Evolutionary conservation across 2,329 filamentous ascomycete genomes (phyloP).

Genomic region (Ophiobolus disseminans): DNA sequence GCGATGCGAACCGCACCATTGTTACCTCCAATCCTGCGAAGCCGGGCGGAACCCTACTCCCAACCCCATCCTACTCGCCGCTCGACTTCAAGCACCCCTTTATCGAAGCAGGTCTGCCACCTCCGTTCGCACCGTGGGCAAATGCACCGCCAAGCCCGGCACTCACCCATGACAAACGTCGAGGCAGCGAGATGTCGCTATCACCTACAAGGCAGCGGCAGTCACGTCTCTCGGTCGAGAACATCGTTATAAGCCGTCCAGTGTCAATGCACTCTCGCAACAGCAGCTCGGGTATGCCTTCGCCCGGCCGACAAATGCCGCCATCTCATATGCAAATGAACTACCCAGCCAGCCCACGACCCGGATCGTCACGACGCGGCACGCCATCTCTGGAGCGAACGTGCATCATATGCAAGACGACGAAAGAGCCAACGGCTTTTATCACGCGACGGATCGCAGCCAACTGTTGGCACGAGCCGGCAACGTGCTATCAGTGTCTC

Average conservation of each 20-base stretch:
- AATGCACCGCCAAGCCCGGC: constrained; percentile 28
- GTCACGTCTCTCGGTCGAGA: constrained; percentile 15
- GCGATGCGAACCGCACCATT: constrained; percentile 9
- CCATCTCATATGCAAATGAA: constrained; percentile 7
- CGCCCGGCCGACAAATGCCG: constrained; percentile 17
- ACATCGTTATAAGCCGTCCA: constrained; percentile 19
- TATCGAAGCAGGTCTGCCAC: constrained; percentile 22
- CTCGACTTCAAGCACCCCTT: constrained; percentile 17
- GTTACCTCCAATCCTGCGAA: constrained; percentile 11
- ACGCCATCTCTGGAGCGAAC: constrained; percentile 28
- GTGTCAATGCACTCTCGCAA: constrained; percentile 22
- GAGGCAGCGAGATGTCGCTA: constrained; percentile 21
- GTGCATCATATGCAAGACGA: constrained; percentile 38
- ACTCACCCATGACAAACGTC: constrained; percentile 16
- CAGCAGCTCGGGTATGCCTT: constrained; percentile 21
- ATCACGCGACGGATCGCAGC: constrained; percentile 28
- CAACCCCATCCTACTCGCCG: constrained; percentile 33
- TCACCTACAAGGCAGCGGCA: constrained; percentile 13
- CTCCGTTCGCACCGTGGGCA: constrained; percentile 34
- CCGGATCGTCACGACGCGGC: constrained; percentile 19
- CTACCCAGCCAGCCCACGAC: constrained; percentile 11
- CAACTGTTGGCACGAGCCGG: constrained; percentile 38
- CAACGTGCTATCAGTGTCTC: constrained; percentile 37
- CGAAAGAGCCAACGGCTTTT: constrained; percentile 27
- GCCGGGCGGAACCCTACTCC: constrained; percentile 21